Evolutionary conservation across 129 eudicot species (phyloP).

Genomic region (Lactuca saligna): DNA sequence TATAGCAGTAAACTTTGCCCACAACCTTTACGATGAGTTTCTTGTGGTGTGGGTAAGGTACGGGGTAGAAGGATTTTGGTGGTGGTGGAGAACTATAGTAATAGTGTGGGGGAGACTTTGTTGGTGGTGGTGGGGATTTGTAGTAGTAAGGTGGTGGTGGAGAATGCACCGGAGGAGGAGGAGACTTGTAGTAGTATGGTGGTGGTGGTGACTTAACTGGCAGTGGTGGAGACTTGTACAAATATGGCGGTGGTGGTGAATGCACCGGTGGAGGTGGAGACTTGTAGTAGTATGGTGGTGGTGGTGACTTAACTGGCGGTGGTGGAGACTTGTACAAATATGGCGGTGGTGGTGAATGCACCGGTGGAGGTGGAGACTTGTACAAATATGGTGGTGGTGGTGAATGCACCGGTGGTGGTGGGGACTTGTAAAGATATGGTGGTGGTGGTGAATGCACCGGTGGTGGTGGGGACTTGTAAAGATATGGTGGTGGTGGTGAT

Average conservation of each 20-base stretch:
- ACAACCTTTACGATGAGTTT: conserved; percentile 41
- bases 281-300: conserved; percentile 34
- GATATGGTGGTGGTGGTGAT: conserved; percentile 40
- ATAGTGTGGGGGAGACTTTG: too few species aligned
- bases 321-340: conserved; percentile 33
- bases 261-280: conserved; percentile 41
- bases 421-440: too few species aligned
- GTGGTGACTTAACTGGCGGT: conserved; percentile 23
- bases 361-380: conserved; percentile 34
- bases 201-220: conserved; percentile 37
- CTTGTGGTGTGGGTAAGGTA: conserved; percentile 42
- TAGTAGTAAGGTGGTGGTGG: conserved; percentile 70
- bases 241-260: conserved; percentile 39
- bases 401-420: conserved; percentile 29
- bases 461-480: too few species aligned
- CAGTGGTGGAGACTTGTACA: conserved; percentile 51
- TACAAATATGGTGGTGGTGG: conserved; percentile 42
- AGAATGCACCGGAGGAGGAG: too few species aligned
- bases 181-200: conserved; percentile 44
- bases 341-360: conserved; percentile 28
- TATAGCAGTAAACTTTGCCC: conserved; percentile 61
- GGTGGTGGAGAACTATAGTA: too few species aligned
- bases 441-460: too few species aligned
- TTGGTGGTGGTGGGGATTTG: too few species aligned
- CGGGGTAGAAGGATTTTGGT: conserved; percentile 40